These are phyloP conservation scores for Cystobasidiaceae sp. DNA, from an alignment of 1,284 basidiomycete species.

Conservation along the genomic window DNA sequence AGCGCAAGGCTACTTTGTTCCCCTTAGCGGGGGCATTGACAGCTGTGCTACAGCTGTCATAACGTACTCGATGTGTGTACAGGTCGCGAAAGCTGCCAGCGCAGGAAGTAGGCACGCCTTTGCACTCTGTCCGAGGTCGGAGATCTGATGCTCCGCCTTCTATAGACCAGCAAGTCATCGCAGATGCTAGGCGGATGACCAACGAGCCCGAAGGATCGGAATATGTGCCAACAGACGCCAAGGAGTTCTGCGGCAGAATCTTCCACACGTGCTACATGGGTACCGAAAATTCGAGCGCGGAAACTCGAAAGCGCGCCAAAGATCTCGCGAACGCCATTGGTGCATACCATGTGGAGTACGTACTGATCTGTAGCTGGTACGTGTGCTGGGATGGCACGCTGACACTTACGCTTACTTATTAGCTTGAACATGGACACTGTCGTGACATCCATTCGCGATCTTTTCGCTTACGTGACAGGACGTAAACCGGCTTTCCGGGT, in stretches of 20 bases:
- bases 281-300: slow-evolving; percentile 84
- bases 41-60: slow-evolving; percentile 94
- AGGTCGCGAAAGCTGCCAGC: slow-evolving; percentile 69
- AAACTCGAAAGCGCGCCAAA: slow-evolving; percentile 81
- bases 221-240: slow-evolving; percentile 78
- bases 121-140: slow-evolving; percentile 45
- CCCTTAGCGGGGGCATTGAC: slow-evolving; percentile 95
- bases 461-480: slow-evolving; percentile 81
- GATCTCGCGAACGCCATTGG: slow-evolving; percentile 82
- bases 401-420: slow-evolving; percentile 51
- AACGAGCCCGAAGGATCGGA: slow-evolving; percentile 72
- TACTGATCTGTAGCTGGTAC: neutral
- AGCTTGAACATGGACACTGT: slow-evolving; percentile 87
- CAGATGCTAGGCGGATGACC: slow-evolving; percentile 80
- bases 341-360: slow-evolving; percentile 72
- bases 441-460: slow-evolving; percentile 71
- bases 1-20: slow-evolving; percentile 92
- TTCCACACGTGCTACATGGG: slow-evolving; percentile 99
- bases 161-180: slow-evolving; percentile 76
- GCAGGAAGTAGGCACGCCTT: slow-evolving; percentile 58
- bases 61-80: slow-evolving; percentile 90
- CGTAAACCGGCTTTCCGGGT: slow-evolving; percentile 75
- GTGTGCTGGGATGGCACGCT: neutral
- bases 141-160: slow-evolving; percentile 44
- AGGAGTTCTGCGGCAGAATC: slow-evolving; percentile 76